These are phyloP conservation scores for Austroboletus sp. DNA, from an alignment of 1,284 basidiomycete genomes.

Conservation along the genomic window DNA sequence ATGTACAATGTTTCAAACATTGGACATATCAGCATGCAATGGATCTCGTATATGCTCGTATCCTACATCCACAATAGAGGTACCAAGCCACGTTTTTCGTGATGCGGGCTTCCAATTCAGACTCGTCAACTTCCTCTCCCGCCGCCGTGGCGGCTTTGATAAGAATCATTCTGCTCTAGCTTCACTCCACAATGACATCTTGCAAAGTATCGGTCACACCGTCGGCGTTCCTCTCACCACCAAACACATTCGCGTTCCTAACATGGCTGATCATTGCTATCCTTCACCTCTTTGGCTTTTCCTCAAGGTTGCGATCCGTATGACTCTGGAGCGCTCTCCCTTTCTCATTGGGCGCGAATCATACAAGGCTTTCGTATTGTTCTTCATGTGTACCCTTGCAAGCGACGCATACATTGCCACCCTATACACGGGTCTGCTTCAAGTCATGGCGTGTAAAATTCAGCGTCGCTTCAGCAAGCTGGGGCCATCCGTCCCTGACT, in stretches of 20 bases:
- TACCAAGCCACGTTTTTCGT: constrained; percentile 12
- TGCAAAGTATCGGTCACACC: constrained; percentile 18
- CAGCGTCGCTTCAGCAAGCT: too few species aligned
- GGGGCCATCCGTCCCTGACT: too few species aligned
- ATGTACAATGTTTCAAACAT: not conserved
- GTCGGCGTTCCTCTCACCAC: constrained; percentile 18
- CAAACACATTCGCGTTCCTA: constrained; percentile 28
- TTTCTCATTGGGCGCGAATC: not conserved
- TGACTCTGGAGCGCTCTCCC: not conserved
- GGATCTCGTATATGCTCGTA: not conserved
- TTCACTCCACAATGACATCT: constrained; percentile 27
- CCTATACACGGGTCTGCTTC: constrained; percentile 30
- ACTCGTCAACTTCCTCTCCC: constrained; percentile 15
- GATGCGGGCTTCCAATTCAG: constrained; percentile 13
- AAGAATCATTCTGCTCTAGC: constrained; percentile 22
- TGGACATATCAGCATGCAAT: not conserved
- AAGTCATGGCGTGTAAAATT: constrained; percentile 22
- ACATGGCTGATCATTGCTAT: constrained; percentile 13
- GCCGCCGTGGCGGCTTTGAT: constrained; percentile 19
- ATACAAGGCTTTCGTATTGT: constrained; percentile 6
- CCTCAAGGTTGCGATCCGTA: not conserved
- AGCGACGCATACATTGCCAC: not conserved
- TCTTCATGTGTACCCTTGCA: too few species aligned
- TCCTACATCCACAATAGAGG: constrained; percentile 17
- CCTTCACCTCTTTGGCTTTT: too few species aligned